A percentile compares a stretch with the other conserved stretches of the same genome.
phyloP scores from a whole-genome alignment of 495 filamentous ascomycete species.

The Trichoderma reesei region DNA sequence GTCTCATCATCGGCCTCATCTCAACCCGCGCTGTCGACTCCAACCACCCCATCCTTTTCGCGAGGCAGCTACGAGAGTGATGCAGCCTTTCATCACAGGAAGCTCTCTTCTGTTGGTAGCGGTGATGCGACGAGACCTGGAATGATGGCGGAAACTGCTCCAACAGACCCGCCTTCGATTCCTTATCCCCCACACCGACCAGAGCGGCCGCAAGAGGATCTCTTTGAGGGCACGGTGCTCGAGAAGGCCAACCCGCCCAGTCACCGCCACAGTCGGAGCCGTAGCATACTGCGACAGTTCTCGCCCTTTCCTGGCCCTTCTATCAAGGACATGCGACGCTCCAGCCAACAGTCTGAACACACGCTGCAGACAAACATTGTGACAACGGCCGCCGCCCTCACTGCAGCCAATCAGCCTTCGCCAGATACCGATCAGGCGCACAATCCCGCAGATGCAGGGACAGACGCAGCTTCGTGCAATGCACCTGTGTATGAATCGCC shows the following conservation, averaged over 20 bases:
- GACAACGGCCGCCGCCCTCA: neutral
- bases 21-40: neutral
- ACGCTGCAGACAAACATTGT: neutral
- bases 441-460: neutral
- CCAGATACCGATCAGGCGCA: neutral
- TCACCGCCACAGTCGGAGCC: neutral
- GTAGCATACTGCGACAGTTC: neutral
- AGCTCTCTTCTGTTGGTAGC: neutral
- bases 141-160: neutral
- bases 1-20: neutral
- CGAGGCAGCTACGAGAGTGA: slow-evolving; percentile 4
- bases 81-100: neutral
- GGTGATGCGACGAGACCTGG: neutral
- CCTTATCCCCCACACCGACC: neutral
- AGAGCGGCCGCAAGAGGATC: neutral
- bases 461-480: neutral
- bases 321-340: neutral
- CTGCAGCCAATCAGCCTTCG: neutral
- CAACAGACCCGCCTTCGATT: neutral
- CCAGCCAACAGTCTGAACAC: slow-evolving; percentile 1
- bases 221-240: neutral
- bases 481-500: neutral
- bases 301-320: neutral
- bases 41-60: neutral
- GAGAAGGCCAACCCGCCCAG: neutral